Base-by-base conservation (phyloP, 495 filamentous ascomycete species). In the Hypoxylon subgilvum region DNA sequence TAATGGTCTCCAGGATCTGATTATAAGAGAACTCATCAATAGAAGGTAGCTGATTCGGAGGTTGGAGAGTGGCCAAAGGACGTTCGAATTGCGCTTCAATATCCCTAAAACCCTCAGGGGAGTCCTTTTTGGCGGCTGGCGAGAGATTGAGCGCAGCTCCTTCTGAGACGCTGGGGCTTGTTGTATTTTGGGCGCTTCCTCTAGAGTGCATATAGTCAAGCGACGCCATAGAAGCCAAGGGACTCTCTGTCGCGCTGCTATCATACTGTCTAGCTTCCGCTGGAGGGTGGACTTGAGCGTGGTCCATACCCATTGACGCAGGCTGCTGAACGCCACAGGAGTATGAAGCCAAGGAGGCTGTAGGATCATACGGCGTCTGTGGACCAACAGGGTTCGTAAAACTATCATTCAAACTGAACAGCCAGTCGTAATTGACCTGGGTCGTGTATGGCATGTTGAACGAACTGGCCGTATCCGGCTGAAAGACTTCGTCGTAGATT, bases 371-470 rank as follows among this genome's bases (percentile, higher is more conserved):
- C 7, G 61, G 49, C 8, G 48, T 13, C 25, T 57, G 48, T 31
- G 54, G 32, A 14, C 43, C 27, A 5, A 14, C 8, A 36, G 38
- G 10, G 17, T 16, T 23, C 6, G 43, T 4, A 27, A 36, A 25
- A 32, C 28, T 51, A 46, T 38, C 42, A 36, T 62, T 39, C 43
- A 66, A 72, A 47, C 78, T 76, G 66, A 85, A 85, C 13, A 83
- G 54, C 81, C 82, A 84, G 52, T 80, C 80, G 56, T 83, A 83
- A 48, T 84, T 80, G 46, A 70, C 72, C 31, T 78, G 76, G 4
- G 80, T 80, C 4, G 79, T 83, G 59, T 83, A 85, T 1, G 80
- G 81, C 52, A 79, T 78, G 46, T 83, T 81, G 52, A 85, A 84
- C 12, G 79, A 81, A 51, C 72, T 81, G 9, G 78, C 76, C 3